phyloP scores from a whole-genome alignment of 75 land plant species.

The Cupressus sempervirens region DNA sequence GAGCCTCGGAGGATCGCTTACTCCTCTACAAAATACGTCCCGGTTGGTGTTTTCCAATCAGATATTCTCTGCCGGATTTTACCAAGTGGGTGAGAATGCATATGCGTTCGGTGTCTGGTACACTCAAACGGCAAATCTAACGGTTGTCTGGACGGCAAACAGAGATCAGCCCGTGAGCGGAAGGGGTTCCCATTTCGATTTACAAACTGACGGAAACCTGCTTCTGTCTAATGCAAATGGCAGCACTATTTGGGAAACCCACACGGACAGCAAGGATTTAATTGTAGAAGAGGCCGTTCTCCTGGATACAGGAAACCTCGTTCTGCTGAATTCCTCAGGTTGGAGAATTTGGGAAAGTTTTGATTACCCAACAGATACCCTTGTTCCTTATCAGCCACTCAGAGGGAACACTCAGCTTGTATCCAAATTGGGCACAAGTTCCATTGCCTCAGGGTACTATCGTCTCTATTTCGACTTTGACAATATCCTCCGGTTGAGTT shows the following conservation, averaged over 20 bases:
- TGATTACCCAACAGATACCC: background rate
- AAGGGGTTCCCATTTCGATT: background rate
- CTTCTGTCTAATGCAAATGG: constrained; percentile 9
- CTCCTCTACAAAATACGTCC: background rate
- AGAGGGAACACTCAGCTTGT: background rate
- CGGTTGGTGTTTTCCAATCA: background rate
- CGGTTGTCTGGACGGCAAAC: background rate
- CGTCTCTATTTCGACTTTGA: background rate
- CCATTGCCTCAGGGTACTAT: background rate
- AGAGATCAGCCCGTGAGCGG: background rate
- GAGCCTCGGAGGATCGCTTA: background rate
- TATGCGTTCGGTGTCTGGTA: background rate
- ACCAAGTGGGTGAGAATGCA: background rate
- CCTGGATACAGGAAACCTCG: constrained; percentile 18
- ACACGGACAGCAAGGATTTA: background rate
- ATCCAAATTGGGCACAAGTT: background rate
- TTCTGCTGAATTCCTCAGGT: background rate
- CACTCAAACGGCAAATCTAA: background rate
- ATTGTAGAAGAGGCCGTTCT: background rate
- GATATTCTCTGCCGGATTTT: background rate
- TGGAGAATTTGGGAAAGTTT: too few species aligned
- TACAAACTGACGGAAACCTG: background rate
- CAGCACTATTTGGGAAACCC: constrained; percentile 10
- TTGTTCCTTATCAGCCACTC: constrained; percentile 19
- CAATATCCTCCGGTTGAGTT: background rate